These are phyloP conservation scores for Laguncularia racemosa DNA, from an alignment of 345 rosid species.

Conservation along the genomic window DNA sequence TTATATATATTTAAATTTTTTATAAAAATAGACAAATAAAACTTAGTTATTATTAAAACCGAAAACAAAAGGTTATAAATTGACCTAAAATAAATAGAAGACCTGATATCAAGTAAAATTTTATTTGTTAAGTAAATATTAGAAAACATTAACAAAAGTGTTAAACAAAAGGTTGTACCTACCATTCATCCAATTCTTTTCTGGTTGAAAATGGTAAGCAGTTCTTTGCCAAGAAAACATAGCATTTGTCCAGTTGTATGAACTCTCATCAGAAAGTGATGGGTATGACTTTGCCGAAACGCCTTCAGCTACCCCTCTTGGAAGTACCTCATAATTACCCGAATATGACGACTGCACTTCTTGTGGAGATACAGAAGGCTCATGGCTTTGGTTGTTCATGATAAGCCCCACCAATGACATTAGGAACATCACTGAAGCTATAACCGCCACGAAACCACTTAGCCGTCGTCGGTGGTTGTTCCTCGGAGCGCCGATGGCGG, in stretches of 20 bases:
- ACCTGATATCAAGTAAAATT: neutral
- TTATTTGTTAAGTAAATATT: neutral
- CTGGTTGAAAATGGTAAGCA: slow-evolving; percentile 82
- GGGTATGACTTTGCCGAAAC: slow-evolving; percentile 68
- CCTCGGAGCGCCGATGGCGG: neutral
- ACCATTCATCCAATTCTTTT: slow-evolving; percentile 97
- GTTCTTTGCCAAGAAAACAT: slow-evolving; percentile 90
- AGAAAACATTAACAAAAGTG: neutral
- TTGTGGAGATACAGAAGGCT: neutral
- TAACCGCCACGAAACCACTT: slow-evolving; percentile 18
- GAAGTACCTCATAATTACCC: slow-evolving; percentile 3
- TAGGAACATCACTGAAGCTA: slow-evolving; percentile 30
- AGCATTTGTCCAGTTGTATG: slow-evolving; percentile 71
- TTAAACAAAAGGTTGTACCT: slow-evolving; percentile 14
- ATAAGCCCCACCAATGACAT: slow-evolving; percentile 33
- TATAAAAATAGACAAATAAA: too few relatives aligned
- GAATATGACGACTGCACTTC: neutral
- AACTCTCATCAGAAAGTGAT: slow-evolving; percentile 10
- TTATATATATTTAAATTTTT: too few relatives aligned
- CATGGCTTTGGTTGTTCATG: slow-evolving; percentile 26
- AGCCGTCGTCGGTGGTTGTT: slow-evolving; percentile 19
- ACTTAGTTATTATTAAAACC: too few relatives aligned
- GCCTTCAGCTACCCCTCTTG: slow-evolving; percentile 49
- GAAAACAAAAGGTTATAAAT: too few relatives aligned
- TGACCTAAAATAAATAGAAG: too few relatives aligned